A percentile compares a stretch with the other conserved stretches of the same genome.
Evolutionary conservation across 306 rosid genomes (phyloP).

Genomic region (Luffa acutangula): DNA sequence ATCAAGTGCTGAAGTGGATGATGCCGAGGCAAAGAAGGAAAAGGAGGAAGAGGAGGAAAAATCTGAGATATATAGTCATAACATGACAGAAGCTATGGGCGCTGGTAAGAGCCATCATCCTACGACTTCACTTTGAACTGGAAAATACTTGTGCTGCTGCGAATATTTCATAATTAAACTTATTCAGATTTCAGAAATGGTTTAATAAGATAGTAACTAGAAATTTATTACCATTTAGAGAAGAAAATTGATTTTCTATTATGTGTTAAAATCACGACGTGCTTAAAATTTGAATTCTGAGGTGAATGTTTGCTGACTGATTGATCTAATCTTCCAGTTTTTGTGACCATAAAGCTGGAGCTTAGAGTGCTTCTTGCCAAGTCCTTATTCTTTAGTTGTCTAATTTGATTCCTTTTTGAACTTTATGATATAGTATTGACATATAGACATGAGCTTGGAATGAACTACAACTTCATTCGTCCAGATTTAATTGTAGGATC

Average conservation of each 20-base stretch:
- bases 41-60: constrained; percentile 44
- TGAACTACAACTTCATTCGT: constrained; percentile 76
- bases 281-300: not conserved
- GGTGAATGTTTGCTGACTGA: not conserved
- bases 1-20: constrained; percentile 32
- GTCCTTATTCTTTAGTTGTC: not conserved
- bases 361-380: not conserved
- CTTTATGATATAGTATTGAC: constrained; percentile 58
- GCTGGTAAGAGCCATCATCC: constrained; percentile 57
- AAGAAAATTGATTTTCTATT: not conserved
- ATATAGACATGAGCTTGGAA: constrained; percentile 90
- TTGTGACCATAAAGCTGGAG: not conserved
- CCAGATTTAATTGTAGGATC: constrained; percentile 96
- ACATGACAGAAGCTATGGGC: constrained; percentile 96
- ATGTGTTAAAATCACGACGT: not conserved
- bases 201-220: not conserved
- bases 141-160: not conserved
- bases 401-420: constrained; percentile 17
- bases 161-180: not conserved
- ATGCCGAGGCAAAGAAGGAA: constrained; percentile 37
- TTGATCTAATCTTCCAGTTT: not conserved
- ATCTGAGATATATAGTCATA: constrained; percentile 60
- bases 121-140: not conserved
- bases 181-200: not conserved
- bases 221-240: not conserved